A percentile compares a stretch with the other conserved stretches of the same genome.
phyloP scores from a whole-genome alignment of 768 basidiomycete genomes.

The Termitomyces sp. region DNA sequence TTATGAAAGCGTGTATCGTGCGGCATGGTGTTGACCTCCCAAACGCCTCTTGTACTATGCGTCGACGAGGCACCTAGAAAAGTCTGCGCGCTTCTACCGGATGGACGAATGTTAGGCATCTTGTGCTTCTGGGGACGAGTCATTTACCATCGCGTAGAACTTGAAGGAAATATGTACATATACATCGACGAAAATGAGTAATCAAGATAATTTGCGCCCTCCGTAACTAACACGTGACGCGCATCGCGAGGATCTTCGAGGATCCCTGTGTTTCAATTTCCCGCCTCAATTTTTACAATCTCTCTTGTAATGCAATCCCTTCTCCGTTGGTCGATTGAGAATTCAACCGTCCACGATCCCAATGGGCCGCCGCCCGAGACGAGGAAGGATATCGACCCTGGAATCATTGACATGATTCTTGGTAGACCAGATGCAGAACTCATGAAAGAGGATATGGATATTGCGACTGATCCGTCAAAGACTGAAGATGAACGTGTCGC shows the following conservation, averaged over 20 bases:
- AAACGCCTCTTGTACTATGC: too few relatives aligned
- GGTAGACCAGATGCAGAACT: slow-evolving; percentile 76
- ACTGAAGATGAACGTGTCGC: slow-evolving; percentile 54
- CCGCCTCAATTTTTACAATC: background rate
- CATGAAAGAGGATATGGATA: slow-evolving; percentile 76
- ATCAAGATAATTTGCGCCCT: too few relatives aligned
- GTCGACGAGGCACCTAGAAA: too few relatives aligned
- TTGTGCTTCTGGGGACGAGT: background rate
- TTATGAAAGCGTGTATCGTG: too few relatives aligned
- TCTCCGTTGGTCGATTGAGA: slow-evolving; percentile 77
- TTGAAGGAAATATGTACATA: too few relatives aligned
- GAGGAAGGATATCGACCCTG: slow-evolving; percentile 64
- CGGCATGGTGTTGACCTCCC: too few relatives aligned
- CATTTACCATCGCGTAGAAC: too few relatives aligned
- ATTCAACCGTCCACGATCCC: slow-evolving; percentile 39
- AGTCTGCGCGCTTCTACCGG: too few relatives aligned
- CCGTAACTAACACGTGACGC: background rate
- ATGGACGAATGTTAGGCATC: background rate
- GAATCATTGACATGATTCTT: slow-evolving; percentile 78
- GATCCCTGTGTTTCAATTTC: background rate
- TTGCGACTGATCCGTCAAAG: slow-evolving; percentile 51
- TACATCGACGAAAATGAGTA: too few relatives aligned
- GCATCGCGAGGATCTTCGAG: slow-evolving; percentile 6
- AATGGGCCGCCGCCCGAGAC: slow-evolving; percentile 26
- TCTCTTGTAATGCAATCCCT: slow-evolving; percentile 57